Percentiles rank a stretch among this genome's conserved stretches.
These are phyloP conservation scores for Phallus indusiatus DNA, from an alignment of 768 basidiomycete genomes.

Conservation along the genomic window DNA sequence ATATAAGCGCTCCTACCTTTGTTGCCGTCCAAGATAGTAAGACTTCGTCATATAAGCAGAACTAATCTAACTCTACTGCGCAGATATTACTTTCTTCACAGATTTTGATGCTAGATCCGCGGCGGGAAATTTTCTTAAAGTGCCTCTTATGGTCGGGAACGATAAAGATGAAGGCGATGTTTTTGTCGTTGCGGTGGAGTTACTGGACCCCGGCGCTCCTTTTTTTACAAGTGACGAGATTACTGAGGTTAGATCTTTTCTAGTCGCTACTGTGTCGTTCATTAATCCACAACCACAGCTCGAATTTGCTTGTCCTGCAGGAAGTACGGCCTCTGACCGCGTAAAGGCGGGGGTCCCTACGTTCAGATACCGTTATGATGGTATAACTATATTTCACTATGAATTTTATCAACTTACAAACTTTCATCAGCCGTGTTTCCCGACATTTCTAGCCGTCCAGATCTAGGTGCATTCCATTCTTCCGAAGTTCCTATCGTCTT, in stretches of 20 bases:
- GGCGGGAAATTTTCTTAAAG: not conserved
- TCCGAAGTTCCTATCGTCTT: slow-evolving; percentile 32
- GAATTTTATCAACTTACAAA: no score
- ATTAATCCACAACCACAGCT: not conserved
- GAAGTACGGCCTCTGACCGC: not conserved
- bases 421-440: not conserved
- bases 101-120: not conserved
- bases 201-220: not conserved
- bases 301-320: not conserved
- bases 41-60: not conserved
- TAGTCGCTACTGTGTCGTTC: no score
- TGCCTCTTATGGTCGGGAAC: not conserved
- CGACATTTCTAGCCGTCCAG: not conserved
- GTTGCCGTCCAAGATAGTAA: not conserved
- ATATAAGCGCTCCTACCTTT: not conserved
- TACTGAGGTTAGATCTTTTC: no score
- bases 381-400: not conserved
- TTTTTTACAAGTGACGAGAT: no score
- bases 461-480: slow-evolving; percentile 25
- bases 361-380: not conserved
- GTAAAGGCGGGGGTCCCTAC: not conserved
- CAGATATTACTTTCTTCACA: not conserved
- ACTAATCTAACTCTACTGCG: not conserved
- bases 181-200: not conserved
- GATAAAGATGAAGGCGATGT: not conserved